Evolutionary conservation across 1,284 basidiomycete species (phyloP).

Genomic region (Caloboletus inedulis): DNA sequence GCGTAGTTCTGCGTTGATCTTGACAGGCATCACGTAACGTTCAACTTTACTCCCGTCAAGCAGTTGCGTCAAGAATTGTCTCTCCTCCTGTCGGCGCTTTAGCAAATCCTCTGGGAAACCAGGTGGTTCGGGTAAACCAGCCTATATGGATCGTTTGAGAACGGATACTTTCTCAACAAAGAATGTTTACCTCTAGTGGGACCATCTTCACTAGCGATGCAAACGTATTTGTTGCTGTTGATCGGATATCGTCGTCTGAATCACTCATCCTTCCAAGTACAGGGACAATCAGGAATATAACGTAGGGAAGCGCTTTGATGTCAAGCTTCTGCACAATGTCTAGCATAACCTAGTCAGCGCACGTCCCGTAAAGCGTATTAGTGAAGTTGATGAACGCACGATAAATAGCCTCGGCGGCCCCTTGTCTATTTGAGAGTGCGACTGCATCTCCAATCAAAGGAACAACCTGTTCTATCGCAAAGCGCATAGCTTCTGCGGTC

Average conservation of each 20-base stretch:
- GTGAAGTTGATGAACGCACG: slow-evolving; percentile 52
- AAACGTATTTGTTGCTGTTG: slow-evolving; percentile 95
- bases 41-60: slow-evolving; percentile 95
- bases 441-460: slow-evolving; percentile 83
- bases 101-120: slow-evolving; percentile 91
- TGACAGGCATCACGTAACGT: slow-evolving; percentile 84
- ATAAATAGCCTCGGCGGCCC: slow-evolving; percentile 86
- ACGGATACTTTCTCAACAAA: background rate
- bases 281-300: slow-evolving; percentile 96
- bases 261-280: slow-evolving; percentile 98
- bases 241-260: slow-evolving; percentile 84
- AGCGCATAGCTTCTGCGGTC: slow-evolving; percentile 83
- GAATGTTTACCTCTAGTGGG: slow-evolving; percentile 77
- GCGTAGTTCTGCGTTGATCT: slow-evolving; percentile 91
- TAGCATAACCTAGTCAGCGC: slow-evolving; percentile 33
- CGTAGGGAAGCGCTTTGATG: slow-evolving; percentile 93
- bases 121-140: slow-evolving; percentile 92
- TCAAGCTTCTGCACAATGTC: slow-evolving; percentile 92
- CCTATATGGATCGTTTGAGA: slow-evolving; percentile 49
- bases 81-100: slow-evolving; percentile 82
- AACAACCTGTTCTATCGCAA: slow-evolving; percentile 84
- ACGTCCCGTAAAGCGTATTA: background rate
- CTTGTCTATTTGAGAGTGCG: slow-evolving; percentile 80
- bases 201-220: slow-evolving; percentile 99
- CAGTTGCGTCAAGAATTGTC: slow-evolving; percentile 91